These are phyloP conservation scores for Aulographum hederae DNA, from an alignment of 2,329 filamentous ascomycete species.

Conservation along the genomic window DNA sequence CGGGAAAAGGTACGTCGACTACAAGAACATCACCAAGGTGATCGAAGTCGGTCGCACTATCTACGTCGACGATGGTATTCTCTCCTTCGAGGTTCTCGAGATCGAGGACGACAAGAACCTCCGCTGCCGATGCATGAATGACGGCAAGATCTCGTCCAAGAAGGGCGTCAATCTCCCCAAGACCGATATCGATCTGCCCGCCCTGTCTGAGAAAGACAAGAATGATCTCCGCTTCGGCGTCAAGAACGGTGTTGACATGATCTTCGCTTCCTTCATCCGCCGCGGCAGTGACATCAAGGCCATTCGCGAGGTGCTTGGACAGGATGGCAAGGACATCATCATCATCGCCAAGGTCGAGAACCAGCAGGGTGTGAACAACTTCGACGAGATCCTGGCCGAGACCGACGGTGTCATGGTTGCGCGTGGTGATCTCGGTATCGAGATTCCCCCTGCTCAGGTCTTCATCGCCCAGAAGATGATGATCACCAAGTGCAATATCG, in stretches of 20 bases:
- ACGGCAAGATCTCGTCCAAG: constrained; percentile 94
- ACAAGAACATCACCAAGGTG: constrained; percentile 99
- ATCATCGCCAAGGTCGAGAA: constrained; percentile 99
- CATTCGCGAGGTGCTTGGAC: constrained; percentile 80
- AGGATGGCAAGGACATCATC: constrained; percentile 89
- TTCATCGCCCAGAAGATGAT: constrained; percentile 99
- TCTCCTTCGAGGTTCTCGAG: constrained; percentile 85
- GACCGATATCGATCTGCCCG: constrained; percentile 94
- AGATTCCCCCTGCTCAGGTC: constrained; percentile 95
- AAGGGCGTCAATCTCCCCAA: constrained; percentile 99
- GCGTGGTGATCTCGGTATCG: constrained; percentile 94
- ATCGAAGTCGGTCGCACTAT: constrained; percentile 81
- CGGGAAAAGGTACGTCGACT: constrained; percentile 97
- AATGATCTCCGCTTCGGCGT: constrained; percentile 85
- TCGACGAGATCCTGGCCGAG: constrained; percentile 85
- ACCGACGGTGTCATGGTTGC: constrained; percentile 99
- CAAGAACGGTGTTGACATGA: constrained; percentile 97
- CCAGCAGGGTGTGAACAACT: constrained; percentile 99
- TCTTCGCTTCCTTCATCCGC: constrained; percentile 97
- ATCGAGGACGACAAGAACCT: constrained; percentile 80
- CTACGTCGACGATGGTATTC: constrained; percentile 96
- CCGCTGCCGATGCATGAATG: constrained; percentile 78
- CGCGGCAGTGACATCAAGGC: constrained; percentile 80
- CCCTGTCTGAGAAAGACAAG: constrained; percentile 97
- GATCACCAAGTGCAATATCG: constrained; percentile 99